phyloP scores from a whole-genome alignment of 176 grass and related monocot genomes.

The Zea luxurians region DNA sequence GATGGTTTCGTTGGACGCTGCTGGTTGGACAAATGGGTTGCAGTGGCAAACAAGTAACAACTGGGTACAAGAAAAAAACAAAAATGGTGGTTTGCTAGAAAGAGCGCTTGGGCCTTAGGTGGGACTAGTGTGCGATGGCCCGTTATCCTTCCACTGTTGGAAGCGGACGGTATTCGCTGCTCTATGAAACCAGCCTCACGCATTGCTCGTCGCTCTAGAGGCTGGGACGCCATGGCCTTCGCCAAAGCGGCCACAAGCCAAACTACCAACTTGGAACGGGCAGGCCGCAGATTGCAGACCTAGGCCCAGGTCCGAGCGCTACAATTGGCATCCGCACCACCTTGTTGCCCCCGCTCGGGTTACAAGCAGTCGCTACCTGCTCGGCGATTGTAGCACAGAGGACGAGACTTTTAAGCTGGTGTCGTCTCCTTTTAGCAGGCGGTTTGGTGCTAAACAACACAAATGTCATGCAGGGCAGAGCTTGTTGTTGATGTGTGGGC shows the following conservation, averaged over 20 bases:
- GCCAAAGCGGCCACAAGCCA: not conserved
- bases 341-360: conserved; percentile 21
- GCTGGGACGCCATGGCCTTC: not conserved
- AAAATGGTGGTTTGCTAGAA: not conserved
- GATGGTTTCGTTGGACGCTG: too few species aligned
- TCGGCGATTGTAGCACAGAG: too few species aligned
- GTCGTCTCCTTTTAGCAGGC: too few species aligned
- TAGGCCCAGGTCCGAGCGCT: not conserved
- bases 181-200: conserved; percentile 56
- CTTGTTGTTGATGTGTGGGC: too few species aligned
- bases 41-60: too few species aligned
- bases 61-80: too few species aligned
- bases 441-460: too few species aligned
- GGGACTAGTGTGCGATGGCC: not conserved
- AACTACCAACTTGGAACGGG: conserved; percentile 32
- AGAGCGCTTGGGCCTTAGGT: not conserved
- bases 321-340: not conserved
- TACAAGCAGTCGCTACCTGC: conserved; percentile 4
- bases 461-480: too few species aligned
- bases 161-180: conserved; percentile 37
- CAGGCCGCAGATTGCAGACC: not conserved
- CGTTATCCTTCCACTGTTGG: conserved; percentile 33
- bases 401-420: too few species aligned
- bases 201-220: conserved; percentile 37
- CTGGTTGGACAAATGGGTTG: too few species aligned